A percentile compares a stretch with the other conserved stretches of the same genome.
These are phyloP conservation scores for Aspergillus hancockii DNA, from an alignment of 495 filamentous ascomycete species.

Conservation along the genomic window DNA sequence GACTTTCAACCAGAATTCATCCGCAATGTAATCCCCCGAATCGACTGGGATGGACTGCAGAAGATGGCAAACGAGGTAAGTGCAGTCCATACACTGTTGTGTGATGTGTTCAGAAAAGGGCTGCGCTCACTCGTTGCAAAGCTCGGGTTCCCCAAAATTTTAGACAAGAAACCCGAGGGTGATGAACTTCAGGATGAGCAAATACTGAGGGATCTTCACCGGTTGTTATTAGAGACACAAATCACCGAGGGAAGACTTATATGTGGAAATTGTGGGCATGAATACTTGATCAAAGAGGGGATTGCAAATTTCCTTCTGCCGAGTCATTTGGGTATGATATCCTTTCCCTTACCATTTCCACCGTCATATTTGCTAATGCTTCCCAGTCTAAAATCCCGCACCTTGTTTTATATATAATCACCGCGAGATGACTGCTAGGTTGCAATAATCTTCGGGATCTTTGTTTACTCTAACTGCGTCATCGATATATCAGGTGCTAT, in stretches of 20 bases:
- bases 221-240: conserved; percentile 84
- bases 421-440: not conserved
- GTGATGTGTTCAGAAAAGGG: not conserved
- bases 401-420: not conserved
- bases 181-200: conserved; percentile 61
- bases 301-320: conserved; percentile 96
- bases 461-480: not conserved
- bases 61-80: conserved; percentile 76
- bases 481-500: not conserved
- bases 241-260: conserved; percentile 83
- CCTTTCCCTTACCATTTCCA: not conserved
- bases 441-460: not conserved
- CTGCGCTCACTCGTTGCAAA: conserved; percentile 12
- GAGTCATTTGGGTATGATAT: conserved; percentile 72
- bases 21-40: conserved; percentile 76
- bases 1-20: conserved; percentile 79
- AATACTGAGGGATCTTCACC: conserved; percentile 74
- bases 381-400: conserved; percentile 1
- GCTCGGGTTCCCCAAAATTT: conserved; percentile 83
- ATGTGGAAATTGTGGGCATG: conserved; percentile 88
- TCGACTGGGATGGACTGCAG: conserved; percentile 83
- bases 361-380: conserved; percentile 6
- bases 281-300: conserved; percentile 90
- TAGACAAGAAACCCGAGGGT: conserved; percentile 61
- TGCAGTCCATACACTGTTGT: not conserved